Evolutionary conservation across 1,284 basidiomycete species (phyloP).

Genomic region (Cryptococcus depauperatus): DNA sequence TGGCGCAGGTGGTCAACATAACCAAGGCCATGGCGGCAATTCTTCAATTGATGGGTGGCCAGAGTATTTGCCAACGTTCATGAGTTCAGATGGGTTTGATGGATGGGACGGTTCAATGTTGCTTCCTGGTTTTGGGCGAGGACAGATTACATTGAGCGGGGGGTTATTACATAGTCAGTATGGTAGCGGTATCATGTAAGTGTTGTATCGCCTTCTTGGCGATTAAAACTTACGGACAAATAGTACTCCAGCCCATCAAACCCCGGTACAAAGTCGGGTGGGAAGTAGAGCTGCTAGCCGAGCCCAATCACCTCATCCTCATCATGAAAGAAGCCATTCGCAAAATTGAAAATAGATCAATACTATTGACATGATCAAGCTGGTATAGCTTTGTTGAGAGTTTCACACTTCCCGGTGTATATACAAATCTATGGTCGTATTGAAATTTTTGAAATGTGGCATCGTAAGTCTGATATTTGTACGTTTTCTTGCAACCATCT

Average conservation of each 20-base stretch:
- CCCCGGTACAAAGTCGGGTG: constrained; percentile 22
- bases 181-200: constrained; percentile 46
- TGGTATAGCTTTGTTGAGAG: no score
- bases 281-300: constrained; percentile 25
- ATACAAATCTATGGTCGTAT: no score
- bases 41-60: constrained; percentile 32
- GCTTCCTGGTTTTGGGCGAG: constrained; percentile 42
- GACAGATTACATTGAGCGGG: constrained; percentile 42
- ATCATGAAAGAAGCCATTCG: neutral
- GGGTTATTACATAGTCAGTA: constrained; percentile 43
- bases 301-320: constrained; percentile 15
- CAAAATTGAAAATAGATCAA: no score
- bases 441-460: no score
- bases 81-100: constrained; percentile 42
- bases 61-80: constrained; percentile 41
- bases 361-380: no score
- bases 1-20: constrained; percentile 18
- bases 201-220: constrained; percentile 2
- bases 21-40: constrained; percentile 30
- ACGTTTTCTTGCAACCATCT: no score
- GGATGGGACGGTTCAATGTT: constrained; percentile 44
- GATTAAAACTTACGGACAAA: neutral
- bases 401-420: no score
- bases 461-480: no score
- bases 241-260: constrained; percentile 36